A percentile compares a stretch with the other conserved stretches of the same genome.
Conservation (phyloP, 768 basidiomycete species). For the Serendipita sp. region DNA sequence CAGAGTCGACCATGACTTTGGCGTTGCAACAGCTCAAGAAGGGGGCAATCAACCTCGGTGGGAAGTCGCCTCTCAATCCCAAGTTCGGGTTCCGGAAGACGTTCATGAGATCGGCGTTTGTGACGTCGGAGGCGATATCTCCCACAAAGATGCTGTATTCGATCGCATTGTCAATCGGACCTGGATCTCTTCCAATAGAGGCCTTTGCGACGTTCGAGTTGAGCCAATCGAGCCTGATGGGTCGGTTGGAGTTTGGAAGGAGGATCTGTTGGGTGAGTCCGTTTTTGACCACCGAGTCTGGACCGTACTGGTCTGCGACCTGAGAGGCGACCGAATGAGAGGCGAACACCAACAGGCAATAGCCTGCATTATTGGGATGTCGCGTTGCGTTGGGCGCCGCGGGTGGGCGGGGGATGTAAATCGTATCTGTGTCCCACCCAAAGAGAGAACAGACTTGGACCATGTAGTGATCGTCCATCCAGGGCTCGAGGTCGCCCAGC, state of each 20-base stretch:
- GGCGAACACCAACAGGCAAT: constrained; percentile 77
- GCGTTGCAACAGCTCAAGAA: constrained; percentile 90
- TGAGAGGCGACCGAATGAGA: constrained; percentile 49
- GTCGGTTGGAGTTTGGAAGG: constrained; percentile 77
- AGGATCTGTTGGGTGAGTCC: constrained; percentile 25
- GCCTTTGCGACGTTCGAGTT: constrained; percentile 13
- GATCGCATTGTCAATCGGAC: constrained; percentile 23
- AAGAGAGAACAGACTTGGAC: constrained; percentile 73
- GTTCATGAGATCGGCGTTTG: constrained; percentile 88
- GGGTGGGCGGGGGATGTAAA: constrained; percentile 52
- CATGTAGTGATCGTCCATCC: constrained; percentile 96
- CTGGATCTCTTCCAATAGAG: constrained; percentile 36
- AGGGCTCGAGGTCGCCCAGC: constrained; percentile 81
- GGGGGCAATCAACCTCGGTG: constrained; percentile 70
- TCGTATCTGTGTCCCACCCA: constrained; percentile 60
- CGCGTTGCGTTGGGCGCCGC: constrained; percentile 41
- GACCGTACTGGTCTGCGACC: constrained; percentile 50
- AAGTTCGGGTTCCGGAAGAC: constrained; percentile 82
- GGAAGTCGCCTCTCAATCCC: constrained; percentile 56
- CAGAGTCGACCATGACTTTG: constrained; percentile 86
- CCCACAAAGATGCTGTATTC: constrained; percentile 94
- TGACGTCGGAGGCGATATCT: constrained; percentile 82
- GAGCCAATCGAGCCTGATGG: constrained; percentile 74
- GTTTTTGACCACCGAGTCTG: constrained; percentile 14
- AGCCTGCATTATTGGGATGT: constrained; percentile 69